Percentiles rank a stretch among this genome's conserved stretches.
phyloP scores from a whole-genome alignment of 2,329 filamentous ascomycete genomes.

The Pezicula neosporulosa region DNA sequence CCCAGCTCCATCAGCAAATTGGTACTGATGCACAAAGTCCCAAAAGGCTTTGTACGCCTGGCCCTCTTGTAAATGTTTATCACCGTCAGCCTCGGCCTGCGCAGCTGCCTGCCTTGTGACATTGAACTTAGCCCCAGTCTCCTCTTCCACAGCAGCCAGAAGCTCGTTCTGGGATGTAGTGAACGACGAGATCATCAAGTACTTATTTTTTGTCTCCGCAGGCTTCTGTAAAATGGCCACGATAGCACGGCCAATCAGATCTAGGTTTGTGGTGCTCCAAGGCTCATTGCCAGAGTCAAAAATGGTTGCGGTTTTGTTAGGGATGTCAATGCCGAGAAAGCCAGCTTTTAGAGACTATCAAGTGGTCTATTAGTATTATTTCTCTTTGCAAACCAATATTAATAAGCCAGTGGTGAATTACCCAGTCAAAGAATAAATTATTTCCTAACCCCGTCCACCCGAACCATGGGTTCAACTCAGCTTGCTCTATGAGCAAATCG shows the following conservation, averaged over 20 bases:
- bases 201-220: constrained; percentile 28
- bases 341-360: constrained; percentile 7
- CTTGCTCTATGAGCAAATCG: constrained; percentile 31
- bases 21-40: background rate
- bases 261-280: constrained; percentile 25
- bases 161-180: constrained; percentile 27
- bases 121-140: constrained; percentile 24
- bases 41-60: background rate
- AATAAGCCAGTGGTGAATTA: background rate
- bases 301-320: constrained; percentile 23
- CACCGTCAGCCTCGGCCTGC: background rate
- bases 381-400: background rate
- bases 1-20: background rate
- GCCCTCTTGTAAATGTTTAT: background rate
- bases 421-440: constrained; percentile 49
- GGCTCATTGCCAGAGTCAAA: constrained; percentile 23
- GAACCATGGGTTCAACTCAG: constrained; percentile 29
- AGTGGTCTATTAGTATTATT: background rate
- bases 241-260: constrained; percentile 25
- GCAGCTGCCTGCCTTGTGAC: background rate
- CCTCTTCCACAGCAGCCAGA: constrained; percentile 23
- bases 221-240: constrained; percentile 28
- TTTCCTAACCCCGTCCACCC: constrained; percentile 42
- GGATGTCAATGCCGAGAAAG: constrained; percentile 28
- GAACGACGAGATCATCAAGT: constrained; percentile 27